phyloP scores from a whole-genome alignment of 2,329 filamentous ascomycete species.

The Aspergillus ochraceoroseus region DNA sequence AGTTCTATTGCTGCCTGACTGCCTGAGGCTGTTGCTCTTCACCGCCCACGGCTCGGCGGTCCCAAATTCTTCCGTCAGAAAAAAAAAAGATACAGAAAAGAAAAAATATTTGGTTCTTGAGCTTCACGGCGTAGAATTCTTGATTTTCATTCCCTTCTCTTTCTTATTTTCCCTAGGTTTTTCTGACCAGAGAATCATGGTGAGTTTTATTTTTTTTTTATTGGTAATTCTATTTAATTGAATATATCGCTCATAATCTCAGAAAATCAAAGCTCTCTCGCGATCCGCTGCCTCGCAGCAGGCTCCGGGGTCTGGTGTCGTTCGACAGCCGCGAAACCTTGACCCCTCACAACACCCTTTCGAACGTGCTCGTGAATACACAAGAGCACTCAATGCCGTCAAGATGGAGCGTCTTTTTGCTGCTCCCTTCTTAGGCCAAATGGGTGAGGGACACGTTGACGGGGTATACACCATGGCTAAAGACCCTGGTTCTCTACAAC shows the following conservation, averaged over 20 bases:
- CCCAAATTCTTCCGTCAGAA: conserved; percentile 23
- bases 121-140: conserved; percentile 4
- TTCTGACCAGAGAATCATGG: conserved; percentile 26
- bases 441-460: conserved; percentile 88
- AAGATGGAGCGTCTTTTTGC: conserved; percentile 93
- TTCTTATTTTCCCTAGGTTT: conserved; percentile 12
- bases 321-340: conserved; percentile 52
- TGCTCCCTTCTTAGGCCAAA: conserved; percentile 74
- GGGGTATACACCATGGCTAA: conserved; percentile 79
- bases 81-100: conserved; percentile 28
- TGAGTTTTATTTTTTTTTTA: conserved; percentile 18
- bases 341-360: conserved; percentile 86
- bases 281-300: conserved; percentile 46
- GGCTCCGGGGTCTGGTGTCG: conserved; percentile 44
- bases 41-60: conserved; percentile 34
- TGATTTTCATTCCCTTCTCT: conserved; percentile 13
- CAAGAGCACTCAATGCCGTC: conserved; percentile 71
- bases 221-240: background rate
- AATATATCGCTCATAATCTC: conserved; percentile 12
- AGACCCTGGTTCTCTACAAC: conserved; percentile 67
- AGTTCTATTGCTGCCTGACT: conserved; percentile 1
- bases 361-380: conserved; percentile 83
- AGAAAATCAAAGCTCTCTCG: conserved; percentile 56
- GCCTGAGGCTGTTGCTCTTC: conserved; percentile 21
- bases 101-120: conserved; percentile 7